Conservation (phyloP, 75 land plant species). For the Sequoia sempervirens region DNA sequence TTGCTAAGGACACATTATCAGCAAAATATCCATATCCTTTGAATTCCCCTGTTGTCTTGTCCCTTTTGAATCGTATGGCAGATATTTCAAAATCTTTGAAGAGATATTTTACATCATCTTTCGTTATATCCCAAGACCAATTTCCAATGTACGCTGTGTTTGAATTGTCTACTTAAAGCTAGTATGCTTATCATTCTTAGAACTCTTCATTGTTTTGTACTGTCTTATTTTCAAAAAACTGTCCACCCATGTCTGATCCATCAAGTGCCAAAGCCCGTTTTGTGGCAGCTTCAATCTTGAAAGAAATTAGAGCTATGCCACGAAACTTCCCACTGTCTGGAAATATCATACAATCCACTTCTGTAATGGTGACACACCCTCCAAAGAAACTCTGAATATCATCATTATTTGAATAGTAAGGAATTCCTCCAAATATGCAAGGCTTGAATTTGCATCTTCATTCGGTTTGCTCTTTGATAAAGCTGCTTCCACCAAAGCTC, state of each 20-base stretch:
- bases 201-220: slow-evolving; percentile 25
- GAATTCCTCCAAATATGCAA: too few relatives aligned
- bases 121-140: slow-evolving; percentile 81
- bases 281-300: slow-evolving; percentile 80
- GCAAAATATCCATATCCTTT: slow-evolving; percentile 80
- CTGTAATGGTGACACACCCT: too few relatives aligned
- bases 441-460: too few relatives aligned
- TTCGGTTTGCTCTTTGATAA: too few relatives aligned
- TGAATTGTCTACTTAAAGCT: slow-evolving; percentile 37
- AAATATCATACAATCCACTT: too few relatives aligned
- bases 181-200: slow-evolving; percentile 12
- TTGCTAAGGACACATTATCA: slow-evolving; percentile 58
- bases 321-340: too few relatives aligned
- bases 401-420: too few relatives aligned
- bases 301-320: too few relatives aligned
- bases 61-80: slow-evolving; percentile 59
- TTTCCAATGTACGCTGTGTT: slow-evolving; percentile 79
- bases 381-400: too few relatives aligned
- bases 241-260: slow-evolving; percentile 93
- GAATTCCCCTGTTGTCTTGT: slow-evolving; percentile 79
- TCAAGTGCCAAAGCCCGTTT: slow-evolving; percentile 77
- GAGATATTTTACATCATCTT: slow-evolving; percentile 58
- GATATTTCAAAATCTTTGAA: slow-evolving; percentile 60
- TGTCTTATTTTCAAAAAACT: slow-evolving; percentile 65
- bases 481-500: too few relatives aligned